Evolutionary conservation across 768 basidiomycete species (phyloP).

Genomic region (Termitomyces sp.): DNA sequence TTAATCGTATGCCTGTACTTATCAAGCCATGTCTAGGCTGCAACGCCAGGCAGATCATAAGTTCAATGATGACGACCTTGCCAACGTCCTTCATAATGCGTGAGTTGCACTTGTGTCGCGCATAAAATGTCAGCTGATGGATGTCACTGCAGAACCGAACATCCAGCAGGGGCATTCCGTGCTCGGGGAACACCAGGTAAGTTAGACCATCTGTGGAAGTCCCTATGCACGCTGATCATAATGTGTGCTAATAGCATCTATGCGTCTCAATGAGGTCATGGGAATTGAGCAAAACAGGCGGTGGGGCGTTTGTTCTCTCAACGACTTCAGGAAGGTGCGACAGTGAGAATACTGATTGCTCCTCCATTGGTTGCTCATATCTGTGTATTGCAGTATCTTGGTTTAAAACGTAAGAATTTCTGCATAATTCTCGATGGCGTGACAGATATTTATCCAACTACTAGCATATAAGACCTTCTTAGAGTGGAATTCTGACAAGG

Average conservation of each 20-base stretch:
- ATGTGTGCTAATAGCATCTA: constrained; percentile 36
- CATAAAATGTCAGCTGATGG: background rate
- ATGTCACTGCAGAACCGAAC: constrained; percentile 46
- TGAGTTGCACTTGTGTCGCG: constrained; percentile 24
- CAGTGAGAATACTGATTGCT: background rate
- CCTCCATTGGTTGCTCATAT: background rate
- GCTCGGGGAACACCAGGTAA: constrained; percentile 68
- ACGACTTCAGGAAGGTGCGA: constrained; percentile 69
- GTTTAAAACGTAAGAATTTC: constrained; percentile 55
- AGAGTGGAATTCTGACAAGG: constrained; percentile 77
- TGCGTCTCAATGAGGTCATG: constrained; percentile 80
- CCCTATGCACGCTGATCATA: background rate
- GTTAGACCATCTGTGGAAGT: background rate
- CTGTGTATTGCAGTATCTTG: constrained; percentile 49
- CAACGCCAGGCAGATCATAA: constrained; percentile 51
- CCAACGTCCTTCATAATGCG: constrained; percentile 62
- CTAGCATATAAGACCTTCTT: constrained; percentile 63
- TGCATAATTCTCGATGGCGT: background rate
- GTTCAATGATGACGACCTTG: constrained; percentile 71
- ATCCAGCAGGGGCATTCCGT: constrained; percentile 67
- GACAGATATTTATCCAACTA: background rate
- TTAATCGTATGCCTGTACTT: background rate
- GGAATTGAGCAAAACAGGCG: constrained; percentile 69
- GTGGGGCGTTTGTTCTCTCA: constrained; percentile 82
- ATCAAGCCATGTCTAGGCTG: constrained; percentile 32